Evolutionary conservation across 2,329 filamentous ascomycete genomes (phyloP), one percentile per base, ranked within the genome.

Genomic region (Didymella exigua): DNA sequence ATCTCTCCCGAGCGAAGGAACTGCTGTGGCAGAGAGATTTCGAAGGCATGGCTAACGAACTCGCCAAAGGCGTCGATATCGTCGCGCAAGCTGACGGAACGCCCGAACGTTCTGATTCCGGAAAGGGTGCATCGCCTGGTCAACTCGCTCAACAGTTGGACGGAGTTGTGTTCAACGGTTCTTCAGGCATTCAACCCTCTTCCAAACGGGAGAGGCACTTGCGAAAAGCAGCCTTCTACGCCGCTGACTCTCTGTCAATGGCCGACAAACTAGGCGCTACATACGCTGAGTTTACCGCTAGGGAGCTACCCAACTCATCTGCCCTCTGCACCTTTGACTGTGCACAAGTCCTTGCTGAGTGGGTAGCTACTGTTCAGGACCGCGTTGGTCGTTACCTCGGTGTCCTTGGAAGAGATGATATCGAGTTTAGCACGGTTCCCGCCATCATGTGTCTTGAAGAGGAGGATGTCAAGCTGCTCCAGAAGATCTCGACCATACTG

Each of bases 281-380:
- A 0, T 95, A 93, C 76, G 88, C 90, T 7, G 92, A 96, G 60
- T 88, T 90, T 58, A 89, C 87, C 1, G 92, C 89, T 48, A 84
- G 91, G 38, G 92, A 97, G 70, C 81, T 98, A 11, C 92, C 95
- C 0, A 84, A 96, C 33, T 93, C 96, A 71, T 92, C 90, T 13
- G 91, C 92, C 1, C 87, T 98, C 81, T 97, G 93, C 74, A 88
- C 90, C 5, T 96, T 96, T 67, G 93, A 98, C 70, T 98, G 93
- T 69, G 89, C 91, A 2, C 93, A 97, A 70, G 91, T 98, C 1
- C 84, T 99, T 27, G 91, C 91, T 0, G 93, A 98, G 75, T 99
- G 93, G 93, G 85, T 95, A 34, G 90, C 90, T 5, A 95, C 92
- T 1, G 85, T 98, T 3, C 95, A 99, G 74, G 93, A 97, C 69